Conservation (phyloP, 2,329 filamentous ascomycete species). For the Fusarium albidum region DNA sequence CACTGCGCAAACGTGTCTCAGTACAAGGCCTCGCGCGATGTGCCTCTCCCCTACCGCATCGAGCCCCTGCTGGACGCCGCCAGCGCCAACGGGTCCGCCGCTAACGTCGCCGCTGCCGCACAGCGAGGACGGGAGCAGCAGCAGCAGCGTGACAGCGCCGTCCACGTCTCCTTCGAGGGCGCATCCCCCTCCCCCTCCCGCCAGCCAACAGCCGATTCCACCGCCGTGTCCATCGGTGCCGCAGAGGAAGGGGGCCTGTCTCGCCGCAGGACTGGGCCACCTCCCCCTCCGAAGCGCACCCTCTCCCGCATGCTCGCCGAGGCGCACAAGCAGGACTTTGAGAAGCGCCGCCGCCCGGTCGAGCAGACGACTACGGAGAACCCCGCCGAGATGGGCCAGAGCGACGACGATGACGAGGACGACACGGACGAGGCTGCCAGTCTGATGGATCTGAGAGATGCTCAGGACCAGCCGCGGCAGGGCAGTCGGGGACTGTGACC, state of each 20-base stretch:
- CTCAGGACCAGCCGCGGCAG: conserved; percentile 32
- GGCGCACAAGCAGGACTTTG: conserved; percentile 92
- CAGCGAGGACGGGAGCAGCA: too few relatives aligned
- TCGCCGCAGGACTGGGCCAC: conserved; percentile 45
- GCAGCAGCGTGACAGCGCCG: conserved; percentile 1
- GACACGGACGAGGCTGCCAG: conserved; percentile 37
- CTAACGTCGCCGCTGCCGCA: background rate
- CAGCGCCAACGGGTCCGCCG: conserved; percentile 45
- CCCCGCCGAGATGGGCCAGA: conserved; percentile 40
- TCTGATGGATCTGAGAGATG: conserved; percentile 42
- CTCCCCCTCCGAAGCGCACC: conserved; percentile 28
- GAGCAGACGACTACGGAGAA: conserved; percentile 38
- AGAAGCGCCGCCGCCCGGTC: conserved; percentile 70
- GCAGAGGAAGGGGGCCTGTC: conserved; percentile 34
- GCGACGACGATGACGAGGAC: conserved; percentile 49
- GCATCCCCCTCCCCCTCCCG: conserved; percentile 17
- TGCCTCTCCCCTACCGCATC: conserved; percentile 82
- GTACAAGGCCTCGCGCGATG: conserved; percentile 88
- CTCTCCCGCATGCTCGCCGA: conserved; percentile 75
- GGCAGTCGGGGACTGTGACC: conserved; percentile 23
- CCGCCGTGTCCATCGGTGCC: conserved; percentile 23
- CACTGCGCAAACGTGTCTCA: conserved; percentile 91
- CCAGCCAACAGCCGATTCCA: conserved; percentile 30
- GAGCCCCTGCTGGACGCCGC: conserved; percentile 55
- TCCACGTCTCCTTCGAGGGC: conserved; percentile 7